Evolutionary conservation across 2,329 filamentous ascomycete genomes (phyloP), one percentile per base, ranked within the genome.

Genomic region (Botrytis elliptica): DNA sequence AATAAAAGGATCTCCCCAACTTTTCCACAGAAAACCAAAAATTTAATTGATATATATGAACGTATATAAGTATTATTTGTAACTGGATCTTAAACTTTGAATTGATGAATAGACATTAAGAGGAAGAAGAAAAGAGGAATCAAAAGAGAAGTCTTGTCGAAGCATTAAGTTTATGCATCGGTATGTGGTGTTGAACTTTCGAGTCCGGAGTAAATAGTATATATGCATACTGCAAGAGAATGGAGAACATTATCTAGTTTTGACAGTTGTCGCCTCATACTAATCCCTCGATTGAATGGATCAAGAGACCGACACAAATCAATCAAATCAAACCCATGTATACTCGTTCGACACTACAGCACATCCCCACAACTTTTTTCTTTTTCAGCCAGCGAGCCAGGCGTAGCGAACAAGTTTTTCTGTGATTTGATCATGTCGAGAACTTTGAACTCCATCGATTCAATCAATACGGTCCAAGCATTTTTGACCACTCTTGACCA

Each of bases 201-300:
- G 52, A 57, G 52, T 29, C n/a, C 25, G 9, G 67, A 70, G 49
- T 40, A 60, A 38, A 70, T 52, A 59, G n/a, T 59, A 44, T 60
- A 46, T 70, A 70, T 70, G 68, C 68, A 60, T 38, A 40, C 62
- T 42, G 60, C 60, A 9, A n/a, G 52, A 44, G 64, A 44, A 66
- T 66, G 64, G 40, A 66, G 40, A 29, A 33, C 52, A 70, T 38
- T 70, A 70, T 38, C 57, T 60, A 55, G 67, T 52, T 52, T 57
- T 60, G 68, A 70, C 68, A 70, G 68, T 57, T 70, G 68, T 70
- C 68, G 68, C 68, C 55, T 62, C 68, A 70, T 70, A n/a, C 49
- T 60, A 55, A 62, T 62, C 33, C 68, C 40, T 57, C 68, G 52
- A 60, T 62, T 70, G 55, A 70, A 38, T 42, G 29, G 52, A 70